phyloP scores from a whole-genome alignment of 805 yeast genomes.

The Schwanniomyces occidentalis region DNA sequence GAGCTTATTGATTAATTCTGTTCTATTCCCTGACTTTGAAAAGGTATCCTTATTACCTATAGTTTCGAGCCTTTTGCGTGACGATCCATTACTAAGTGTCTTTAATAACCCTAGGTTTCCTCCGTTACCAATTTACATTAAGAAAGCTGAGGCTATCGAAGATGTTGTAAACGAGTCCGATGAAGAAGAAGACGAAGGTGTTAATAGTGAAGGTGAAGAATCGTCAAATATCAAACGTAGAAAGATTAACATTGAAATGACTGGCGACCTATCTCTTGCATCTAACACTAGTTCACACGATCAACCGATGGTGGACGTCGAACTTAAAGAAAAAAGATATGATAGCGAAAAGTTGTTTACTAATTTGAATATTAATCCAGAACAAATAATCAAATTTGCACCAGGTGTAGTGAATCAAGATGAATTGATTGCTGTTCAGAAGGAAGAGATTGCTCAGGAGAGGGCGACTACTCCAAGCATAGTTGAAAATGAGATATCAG shows the following conservation, averaged over 20 bases:
- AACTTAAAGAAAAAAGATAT: background rate
- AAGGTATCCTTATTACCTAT: conserved; percentile 71
- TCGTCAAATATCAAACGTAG: conserved; percentile 10
- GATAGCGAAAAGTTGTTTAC: background rate
- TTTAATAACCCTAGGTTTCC: conserved; percentile 80
- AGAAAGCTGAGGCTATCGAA: conserved; percentile 8
- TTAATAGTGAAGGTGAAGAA: conserved; percentile 5
- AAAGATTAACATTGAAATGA: background rate
- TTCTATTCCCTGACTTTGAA: conserved; percentile 68
- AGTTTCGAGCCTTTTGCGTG: conserved; percentile 51
- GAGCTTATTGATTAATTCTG: conserved; percentile 48
- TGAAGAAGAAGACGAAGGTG: conserved; percentile 12
- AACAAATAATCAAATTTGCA: conserved; percentile 1
- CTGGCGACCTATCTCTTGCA: too few relatives aligned
- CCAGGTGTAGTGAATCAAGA: too few relatives aligned
- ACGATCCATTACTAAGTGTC: conserved; percentile 55
- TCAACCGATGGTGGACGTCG: background rate
- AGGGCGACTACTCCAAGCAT: too few relatives aligned
- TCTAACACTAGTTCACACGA: too few relatives aligned
- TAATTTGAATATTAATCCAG: background rate
- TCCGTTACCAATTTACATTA: conserved; percentile 30
- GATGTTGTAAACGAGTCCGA: conserved; percentile 9
- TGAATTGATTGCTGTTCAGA: too few relatives aligned
- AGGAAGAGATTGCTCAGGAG: too few relatives aligned
- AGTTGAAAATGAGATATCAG: too few relatives aligned